Evolutionary conservation across 2,329 filamentous ascomycete species (phyloP), one percentile per base, ranked within the genome.

Genomic region (Xylaria sp.): DNA sequence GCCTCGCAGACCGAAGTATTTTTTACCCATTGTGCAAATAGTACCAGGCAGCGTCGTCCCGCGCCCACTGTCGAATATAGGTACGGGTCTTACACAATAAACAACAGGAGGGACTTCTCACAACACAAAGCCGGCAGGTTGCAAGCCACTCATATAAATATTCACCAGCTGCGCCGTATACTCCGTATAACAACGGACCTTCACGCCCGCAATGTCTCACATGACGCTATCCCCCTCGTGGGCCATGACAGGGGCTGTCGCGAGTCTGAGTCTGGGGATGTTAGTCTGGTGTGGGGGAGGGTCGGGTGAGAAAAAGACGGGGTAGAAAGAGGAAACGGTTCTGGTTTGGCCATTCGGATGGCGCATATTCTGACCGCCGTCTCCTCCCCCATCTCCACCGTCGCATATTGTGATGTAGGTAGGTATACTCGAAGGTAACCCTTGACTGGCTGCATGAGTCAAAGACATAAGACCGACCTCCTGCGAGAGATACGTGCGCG

Each of bases 1-100:
- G 76, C 88, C 88, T 58, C 80, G 80, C 62, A 90, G 80, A 72
- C 88, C 88, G 66, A 88, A 84, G 69, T 81, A 90, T 60, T 61
- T 64, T 62, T 65, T 68, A 59, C 63, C 67, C 70, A 72, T 72
- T 53, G n/a, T 67, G 66, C 61, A 57, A 46, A 57, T n/a, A 51
- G 13, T 50, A 16, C 4, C 47, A 23, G 47, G 47, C 18, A 49
- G 9, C 18, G 47, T 49, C 47, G 18, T 30, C 55, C 18, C 51
- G 44, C 47, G 19, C n/a, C 49, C 19, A 19, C 50, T 16, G 48
- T 16, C 49, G 13, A 49, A 19, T 49, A 8, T 11, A 10, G 18
- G 47, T 9, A 11, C 18, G 8, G 11, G 18, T 49, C n/a, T 52
- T 16, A 11, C 50, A 19, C 16, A 52, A 6, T 11, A 42, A 30